Evolutionary conservation across 306 rosid species (phyloP), one percentile per base, ranked within the genome.

Genomic region (Sindora glabra): DNA sequence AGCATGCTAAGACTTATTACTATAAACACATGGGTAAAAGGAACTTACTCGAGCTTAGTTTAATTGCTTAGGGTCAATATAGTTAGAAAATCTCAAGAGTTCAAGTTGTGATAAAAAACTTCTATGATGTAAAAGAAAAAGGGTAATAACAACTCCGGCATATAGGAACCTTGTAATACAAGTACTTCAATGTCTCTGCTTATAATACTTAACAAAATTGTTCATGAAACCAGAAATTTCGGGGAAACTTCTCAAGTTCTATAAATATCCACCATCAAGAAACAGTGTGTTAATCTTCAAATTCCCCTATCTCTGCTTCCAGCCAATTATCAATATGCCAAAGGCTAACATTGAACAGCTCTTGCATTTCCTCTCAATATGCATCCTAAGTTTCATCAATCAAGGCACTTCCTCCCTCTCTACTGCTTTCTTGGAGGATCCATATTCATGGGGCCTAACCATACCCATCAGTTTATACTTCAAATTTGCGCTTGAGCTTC

Each of bases 391-490:
- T 14, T 77, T 72, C 30, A 58, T 77, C 72, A 72, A 77, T 65
- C 72, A 72, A 68, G 82, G 82, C 41, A 62, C 82, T 22, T 63
- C 78, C 6, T 10, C 51, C 13, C 59, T 77, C 60, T 67, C 78
- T 2, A 8, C 40, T 18, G 58, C 65, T 15, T 68, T 77, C 47
- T 17, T 15, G 30, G 37, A 52, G 5, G 75, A 53, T 15, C 75
- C 75, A 63, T 72, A 72, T 72, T 68, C 82, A 63, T 68, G 69
- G 75, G 69, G 72, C 30, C 48, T 77, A 17, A 19, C 72, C 12
- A 9, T 72, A 50, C 82, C 82, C 48, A 23, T 77, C 0, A 72
- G 75, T 33, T 47, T 77, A 23, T 77, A 68, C 66, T 36, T 77
- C 14, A 77, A 77, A 32, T 68, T 77, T 53, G 69, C 78, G 3